Conservation (phyloP, 805 yeast species). For the Saccharomycopsis lassenensis region DNA sequence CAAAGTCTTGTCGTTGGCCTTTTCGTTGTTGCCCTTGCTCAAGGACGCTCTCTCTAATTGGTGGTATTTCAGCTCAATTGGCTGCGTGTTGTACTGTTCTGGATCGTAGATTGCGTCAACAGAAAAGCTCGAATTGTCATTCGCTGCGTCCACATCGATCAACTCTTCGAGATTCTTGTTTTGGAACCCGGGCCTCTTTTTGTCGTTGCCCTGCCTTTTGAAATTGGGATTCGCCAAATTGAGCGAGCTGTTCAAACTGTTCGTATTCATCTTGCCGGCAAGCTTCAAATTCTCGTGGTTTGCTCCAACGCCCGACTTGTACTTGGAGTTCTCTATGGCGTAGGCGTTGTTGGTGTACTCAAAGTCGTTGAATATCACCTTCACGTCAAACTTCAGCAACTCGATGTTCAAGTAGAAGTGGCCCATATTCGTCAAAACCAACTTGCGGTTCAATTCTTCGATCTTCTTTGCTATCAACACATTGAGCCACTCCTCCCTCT, state of each 20-base stretch:
- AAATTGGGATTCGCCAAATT: no score
- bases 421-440: constrained; percentile 8
- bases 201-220: neutral
- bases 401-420: constrained; percentile 28
- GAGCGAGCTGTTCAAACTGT: no score
- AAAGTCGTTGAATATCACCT: constrained; percentile 32
- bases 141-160: constrained; percentile 22
- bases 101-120: constrained; percentile 49
- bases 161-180: constrained; percentile 21
- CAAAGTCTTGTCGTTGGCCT: constrained; percentile 52
- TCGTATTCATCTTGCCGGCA: no score
- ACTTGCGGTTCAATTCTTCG: constrained; percentile 10
- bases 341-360: constrained; percentile 18
- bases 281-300: no score
- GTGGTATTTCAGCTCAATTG: constrained; percentile 81
- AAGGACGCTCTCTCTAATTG: constrained; percentile 76
- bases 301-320: no score
- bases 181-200: neutral
- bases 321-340: constrained; percentile 20
- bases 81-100: constrained; percentile 58
- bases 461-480: constrained; percentile 12
- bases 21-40: constrained; percentile 35
- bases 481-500: constrained; percentile 13
- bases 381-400: constrained; percentile 33
- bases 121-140: constrained; percentile 21